These are phyloP conservation scores for Skeletonema grethae DNA, from an alignment of 108 stramenopile species.

Conservation along the genomic window DNA sequence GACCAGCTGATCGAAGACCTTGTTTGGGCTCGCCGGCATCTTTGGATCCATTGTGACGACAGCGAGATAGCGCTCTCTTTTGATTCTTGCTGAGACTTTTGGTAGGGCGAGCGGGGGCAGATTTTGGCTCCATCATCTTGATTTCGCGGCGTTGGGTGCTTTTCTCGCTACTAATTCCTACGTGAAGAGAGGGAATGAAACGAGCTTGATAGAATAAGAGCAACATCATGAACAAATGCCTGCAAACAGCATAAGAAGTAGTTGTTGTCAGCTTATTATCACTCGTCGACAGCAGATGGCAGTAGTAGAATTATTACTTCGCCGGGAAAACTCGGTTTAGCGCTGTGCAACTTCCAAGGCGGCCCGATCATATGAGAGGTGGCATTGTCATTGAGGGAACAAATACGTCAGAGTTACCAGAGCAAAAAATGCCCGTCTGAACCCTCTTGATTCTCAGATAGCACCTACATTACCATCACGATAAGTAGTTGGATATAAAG, in stretches of 20 bases:
- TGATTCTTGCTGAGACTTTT: no score
- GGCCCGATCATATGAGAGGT: background rate
- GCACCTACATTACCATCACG: constrained; percentile 68
- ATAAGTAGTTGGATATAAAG: no score
- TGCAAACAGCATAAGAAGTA: no score
- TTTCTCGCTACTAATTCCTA: background rate
- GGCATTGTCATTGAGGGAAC: constrained; percentile 84
- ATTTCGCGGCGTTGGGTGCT: background rate
- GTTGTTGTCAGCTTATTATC: no score
- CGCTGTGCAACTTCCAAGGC: background rate
- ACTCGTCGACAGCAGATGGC: background rate
- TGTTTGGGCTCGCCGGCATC: background rate
- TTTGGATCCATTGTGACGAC: background rate
- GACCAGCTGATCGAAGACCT: constrained; percentile 6
- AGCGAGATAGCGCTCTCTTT: background rate
- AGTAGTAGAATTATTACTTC: background rate
- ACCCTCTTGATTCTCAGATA: constrained; percentile 70
- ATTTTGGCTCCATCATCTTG: background rate
- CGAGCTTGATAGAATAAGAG: no score
- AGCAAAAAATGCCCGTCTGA: constrained; percentile 80
- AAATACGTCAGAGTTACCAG: constrained; percentile 73
- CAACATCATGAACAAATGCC: no score
- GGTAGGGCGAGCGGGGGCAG: background rate
- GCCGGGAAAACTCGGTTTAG: background rate
- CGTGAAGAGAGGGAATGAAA: no score